Conservation (phyloP, 1,284 basidiomycete genomes). For the Stygiomarasmius scandens region DNA sequence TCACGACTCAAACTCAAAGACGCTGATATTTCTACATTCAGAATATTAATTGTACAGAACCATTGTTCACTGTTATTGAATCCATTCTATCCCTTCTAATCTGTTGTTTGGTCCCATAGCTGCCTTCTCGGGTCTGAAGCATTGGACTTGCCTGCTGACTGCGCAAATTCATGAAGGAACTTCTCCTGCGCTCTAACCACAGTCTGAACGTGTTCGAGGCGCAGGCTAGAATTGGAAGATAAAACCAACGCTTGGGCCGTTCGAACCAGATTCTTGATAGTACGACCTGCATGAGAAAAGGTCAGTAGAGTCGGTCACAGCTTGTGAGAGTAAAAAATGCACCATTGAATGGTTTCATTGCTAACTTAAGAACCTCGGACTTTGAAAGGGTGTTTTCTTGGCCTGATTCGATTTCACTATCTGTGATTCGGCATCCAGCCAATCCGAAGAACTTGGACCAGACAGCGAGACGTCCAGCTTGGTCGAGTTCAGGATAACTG, state of each 20-base stretch:
- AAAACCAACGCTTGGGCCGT: slow-evolving; percentile 13
- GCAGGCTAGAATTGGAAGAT: too few species aligned
- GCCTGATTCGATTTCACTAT: background rate
- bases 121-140: too few species aligned
- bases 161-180: slow-evolving; percentile 14
- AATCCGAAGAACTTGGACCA: slow-evolving; percentile 22
- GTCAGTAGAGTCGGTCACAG: background rate
- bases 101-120: too few species aligned
- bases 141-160: too few species aligned
- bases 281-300: slow-evolving; percentile 5
- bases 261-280: slow-evolving; percentile 16
- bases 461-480: slow-evolving; percentile 12
- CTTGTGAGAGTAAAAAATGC: too few species aligned
- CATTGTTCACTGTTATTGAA: too few species aligned
- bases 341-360: slow-evolving; percentile 13
- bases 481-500: slow-evolving; percentile 20
- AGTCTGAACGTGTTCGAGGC: too few species aligned
- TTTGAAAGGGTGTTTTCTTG: too few species aligned
- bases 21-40: too few species aligned
- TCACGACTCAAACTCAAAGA: too few species aligned
- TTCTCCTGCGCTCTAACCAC: slow-evolving; percentile 11
- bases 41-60: too few species aligned
- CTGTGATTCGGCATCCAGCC: slow-evolving; percentile 14
- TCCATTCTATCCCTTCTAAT: too few species aligned
- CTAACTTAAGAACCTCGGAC: slow-evolving; percentile 7